phyloP scores from a whole-genome alignment of 331 rosid species.

The Phaseolus coccineus region DNA sequence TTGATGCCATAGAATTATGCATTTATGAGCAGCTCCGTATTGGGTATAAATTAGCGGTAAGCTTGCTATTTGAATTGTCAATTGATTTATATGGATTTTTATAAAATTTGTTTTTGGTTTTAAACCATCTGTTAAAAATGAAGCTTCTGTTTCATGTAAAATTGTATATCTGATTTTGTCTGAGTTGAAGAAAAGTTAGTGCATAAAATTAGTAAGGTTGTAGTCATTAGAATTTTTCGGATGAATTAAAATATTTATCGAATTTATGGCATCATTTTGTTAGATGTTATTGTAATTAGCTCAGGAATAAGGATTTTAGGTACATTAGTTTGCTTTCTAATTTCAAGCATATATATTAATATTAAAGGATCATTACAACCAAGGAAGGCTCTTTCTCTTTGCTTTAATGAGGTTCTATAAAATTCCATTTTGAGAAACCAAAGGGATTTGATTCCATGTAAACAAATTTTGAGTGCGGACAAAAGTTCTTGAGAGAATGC shows the following conservation, averaged over 20 bases:
- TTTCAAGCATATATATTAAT: neutral
- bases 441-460: neutral
- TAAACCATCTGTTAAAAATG: constrained; percentile 6
- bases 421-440: neutral
- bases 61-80: constrained; percentile 37
- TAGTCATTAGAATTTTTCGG: neutral
- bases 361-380: neutral
- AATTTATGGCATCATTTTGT: constrained; percentile 7
- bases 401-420: constrained; percentile 4
- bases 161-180: neutral
- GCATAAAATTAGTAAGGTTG: neutral
- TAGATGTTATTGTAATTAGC: constrained; percentile 15
- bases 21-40: constrained; percentile 84
- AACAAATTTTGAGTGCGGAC: neutral
- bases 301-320: neutral
- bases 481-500: neutral
- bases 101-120: constrained; percentile 1
- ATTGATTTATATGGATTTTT: constrained; percentile 12
- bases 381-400: neutral
- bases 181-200: constrained; percentile 20
- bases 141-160: constrained; percentile 8
- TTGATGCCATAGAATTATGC: constrained; percentile 87
- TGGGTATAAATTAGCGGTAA: constrained; percentile 81
- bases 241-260: neutral
- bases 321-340: neutral